phyloP scores from a whole-genome alignment of 2,329 filamentous ascomycete genomes.

The Pleurostoma richardsiae region DNA sequence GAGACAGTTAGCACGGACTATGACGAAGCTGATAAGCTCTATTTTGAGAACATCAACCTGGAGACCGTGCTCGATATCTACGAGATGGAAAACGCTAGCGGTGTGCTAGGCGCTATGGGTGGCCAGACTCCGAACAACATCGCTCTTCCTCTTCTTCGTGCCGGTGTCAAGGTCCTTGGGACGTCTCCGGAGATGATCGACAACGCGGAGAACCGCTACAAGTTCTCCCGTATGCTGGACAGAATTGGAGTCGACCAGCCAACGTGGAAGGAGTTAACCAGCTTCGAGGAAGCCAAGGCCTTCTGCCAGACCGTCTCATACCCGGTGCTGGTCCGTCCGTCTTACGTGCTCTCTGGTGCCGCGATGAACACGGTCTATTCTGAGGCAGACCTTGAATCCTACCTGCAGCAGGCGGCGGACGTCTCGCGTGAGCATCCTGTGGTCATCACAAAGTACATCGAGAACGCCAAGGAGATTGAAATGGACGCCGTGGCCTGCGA shows the following conservation, averaged over 20 bases:
- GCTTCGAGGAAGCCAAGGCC: conserved; percentile 79
- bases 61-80: conserved; percentile 94
- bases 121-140: conserved; percentile 99
- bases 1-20: conserved; percentile 90
- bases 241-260: conserved; percentile 93
- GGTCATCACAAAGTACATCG: conserved; percentile 99
- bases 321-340: conserved; percentile 90
- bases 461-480: conserved; percentile 98
- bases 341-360: conserved; percentile 93
- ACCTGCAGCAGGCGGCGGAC: conserved; percentile 84
- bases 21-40: conserved; percentile 88
- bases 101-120: conserved; percentile 92
- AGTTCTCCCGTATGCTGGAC: conserved; percentile 97
- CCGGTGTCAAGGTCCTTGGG: conserved; percentile 87
- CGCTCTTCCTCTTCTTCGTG: conserved; percentile 78
- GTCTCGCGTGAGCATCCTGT: conserved; percentile 95
- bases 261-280: conserved; percentile 95
- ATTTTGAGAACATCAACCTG: conserved; percentile 91
- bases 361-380: conserved; percentile 99
- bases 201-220: conserved; percentile 93
- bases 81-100: conserved; percentile 74
- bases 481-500: conserved; percentile 97
- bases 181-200: conserved; percentile 99
- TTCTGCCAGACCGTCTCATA: conserved; percentile 91
- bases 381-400: conserved; percentile 82